phyloP scores from a whole-genome alignment of 306 rosid genomes.

The Vigna hirtella region DNA sequence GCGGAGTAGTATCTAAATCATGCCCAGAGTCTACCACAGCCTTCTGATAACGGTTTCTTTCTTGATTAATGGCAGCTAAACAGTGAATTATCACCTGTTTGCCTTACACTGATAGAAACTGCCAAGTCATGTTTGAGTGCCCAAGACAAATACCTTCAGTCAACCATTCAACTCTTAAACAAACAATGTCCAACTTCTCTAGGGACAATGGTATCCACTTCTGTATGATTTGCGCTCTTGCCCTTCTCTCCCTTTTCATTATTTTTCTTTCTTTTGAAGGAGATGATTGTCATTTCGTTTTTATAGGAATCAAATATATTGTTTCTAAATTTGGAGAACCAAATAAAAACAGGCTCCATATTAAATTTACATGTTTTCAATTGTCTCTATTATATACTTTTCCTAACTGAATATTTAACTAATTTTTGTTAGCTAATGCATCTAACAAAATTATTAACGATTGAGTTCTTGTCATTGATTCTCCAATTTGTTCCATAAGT shows the following conservation, averaged over 20 bases:
- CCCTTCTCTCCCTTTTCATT: background rate
- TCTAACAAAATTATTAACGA: too few species aligned
- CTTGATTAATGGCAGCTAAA: slow-evolving; percentile 57
- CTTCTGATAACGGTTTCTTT: slow-evolving; percentile 27
- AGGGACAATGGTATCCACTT: slow-evolving; percentile 25
- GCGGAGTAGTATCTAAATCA: slow-evolving; percentile 12
- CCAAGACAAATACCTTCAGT: slow-evolving; percentile 62
- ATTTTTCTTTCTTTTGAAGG: background rate
- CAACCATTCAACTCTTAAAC: slow-evolving; percentile 64
- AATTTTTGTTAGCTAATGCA: too few species aligned
- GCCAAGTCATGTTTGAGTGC: slow-evolving; percentile 71
- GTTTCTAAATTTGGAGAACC: background rate
- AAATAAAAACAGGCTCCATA: background rate
- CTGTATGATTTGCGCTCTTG: slow-evolving; percentile 35
- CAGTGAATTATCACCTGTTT: slow-evolving; percentile 57
- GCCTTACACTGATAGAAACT: slow-evolving; percentile 70
- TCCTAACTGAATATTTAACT: background rate
- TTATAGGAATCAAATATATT: background rate
- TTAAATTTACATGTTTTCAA: background rate
- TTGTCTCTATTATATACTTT: background rate
- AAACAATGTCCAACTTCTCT: slow-evolving; percentile 41
- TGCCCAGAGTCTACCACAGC: slow-evolving; percentile 3
- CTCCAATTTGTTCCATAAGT: too few species aligned
- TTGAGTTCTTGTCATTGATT: background rate
- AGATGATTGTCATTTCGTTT: too few species aligned